Conservation (phyloP, 495 filamentous ascomycete species). For the Mytilinidion resinicola region DNA sequence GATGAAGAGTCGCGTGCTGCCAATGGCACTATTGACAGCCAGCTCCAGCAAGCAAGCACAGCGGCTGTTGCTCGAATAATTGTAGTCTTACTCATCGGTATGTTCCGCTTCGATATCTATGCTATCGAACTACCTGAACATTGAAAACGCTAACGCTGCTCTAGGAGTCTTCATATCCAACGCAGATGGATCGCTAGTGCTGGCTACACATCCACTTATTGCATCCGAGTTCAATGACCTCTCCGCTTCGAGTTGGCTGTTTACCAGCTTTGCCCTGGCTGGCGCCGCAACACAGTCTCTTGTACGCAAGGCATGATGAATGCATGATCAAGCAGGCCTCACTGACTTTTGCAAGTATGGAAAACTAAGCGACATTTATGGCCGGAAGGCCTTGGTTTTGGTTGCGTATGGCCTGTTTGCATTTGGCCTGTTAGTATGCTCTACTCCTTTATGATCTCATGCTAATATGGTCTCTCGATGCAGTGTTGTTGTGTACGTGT, state of each 20-base stretch:
- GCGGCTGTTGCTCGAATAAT: constrained; percentile 11
- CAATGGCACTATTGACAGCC: background rate
- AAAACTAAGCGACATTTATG: constrained; percentile 45
- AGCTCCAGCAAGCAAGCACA: background rate
- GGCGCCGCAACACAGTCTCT: constrained; percentile 53
- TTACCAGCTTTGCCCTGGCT: constrained; percentile 57
- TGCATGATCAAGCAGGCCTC: background rate
- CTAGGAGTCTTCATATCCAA: constrained; percentile 60
- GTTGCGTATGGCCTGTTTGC: constrained; percentile 42
- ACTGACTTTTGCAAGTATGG: constrained; percentile 35
- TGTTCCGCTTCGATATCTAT: background rate
- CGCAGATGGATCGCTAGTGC: constrained; percentile 55
- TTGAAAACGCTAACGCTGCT: background rate
- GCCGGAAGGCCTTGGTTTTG: constrained; percentile 40
- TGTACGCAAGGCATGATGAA: constrained; percentile 29
- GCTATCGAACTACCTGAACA: too few relatives aligned
- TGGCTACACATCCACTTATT: constrained; percentile 56
- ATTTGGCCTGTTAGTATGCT: constrained; percentile 26
- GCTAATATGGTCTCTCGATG: background rate
- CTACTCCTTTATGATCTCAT: background rate
- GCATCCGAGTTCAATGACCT: constrained; percentile 61
- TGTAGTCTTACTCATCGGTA: constrained; percentile 9
- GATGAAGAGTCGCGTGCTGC: constrained; percentile 7
- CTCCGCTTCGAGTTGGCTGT: constrained; percentile 58
- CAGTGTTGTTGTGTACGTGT: constrained; percentile 10